These are phyloP conservation scores for Puccinia coronata DNA, from an alignment of 1,284 basidiomycete species.

Conservation along the genomic window DNA sequence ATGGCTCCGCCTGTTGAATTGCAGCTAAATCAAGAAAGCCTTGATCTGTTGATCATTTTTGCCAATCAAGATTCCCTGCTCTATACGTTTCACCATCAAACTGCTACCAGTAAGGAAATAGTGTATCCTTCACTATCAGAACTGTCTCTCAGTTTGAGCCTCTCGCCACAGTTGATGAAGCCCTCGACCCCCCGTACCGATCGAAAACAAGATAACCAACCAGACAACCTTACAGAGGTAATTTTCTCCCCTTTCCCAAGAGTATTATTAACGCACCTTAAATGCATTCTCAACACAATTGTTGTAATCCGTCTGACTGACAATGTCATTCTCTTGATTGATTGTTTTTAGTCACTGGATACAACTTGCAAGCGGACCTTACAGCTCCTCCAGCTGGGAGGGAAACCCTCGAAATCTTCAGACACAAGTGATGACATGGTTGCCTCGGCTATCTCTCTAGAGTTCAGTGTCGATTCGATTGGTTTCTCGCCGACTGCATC, in stretches of 20 bases:
- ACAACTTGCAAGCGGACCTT: neutral
- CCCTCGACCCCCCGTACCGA: neutral
- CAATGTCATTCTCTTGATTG: neutral
- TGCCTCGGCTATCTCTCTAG: constrained; percentile 2
- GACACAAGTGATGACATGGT: neutral
- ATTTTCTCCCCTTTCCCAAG: neutral
- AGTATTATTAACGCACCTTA: neutral
- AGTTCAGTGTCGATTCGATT: neutral
- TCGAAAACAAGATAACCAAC: neutral
- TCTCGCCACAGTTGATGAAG: neutral
- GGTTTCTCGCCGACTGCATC: constrained; percentile 27
- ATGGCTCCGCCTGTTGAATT: constrained; percentile 19
- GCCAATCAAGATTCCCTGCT: constrained; percentile 12
- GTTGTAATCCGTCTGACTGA: neutral
- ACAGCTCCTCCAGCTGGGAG: neutral
- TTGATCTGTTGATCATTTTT: constrained; percentile 41
- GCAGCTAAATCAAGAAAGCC: constrained; percentile 36
- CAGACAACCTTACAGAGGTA: constrained; percentile 1
- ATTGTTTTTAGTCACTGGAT: neutral
- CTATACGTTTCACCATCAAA: constrained; percentile 25
- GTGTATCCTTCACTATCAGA: neutral
- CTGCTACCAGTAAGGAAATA: neutral
- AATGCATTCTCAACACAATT: neutral
- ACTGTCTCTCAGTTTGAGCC: neutral
- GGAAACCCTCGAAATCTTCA: neutral